Evolutionary conservation across 163 green algal species (phyloP).

Genomic region (Chlamydomonas reinhardtii): DNA sequence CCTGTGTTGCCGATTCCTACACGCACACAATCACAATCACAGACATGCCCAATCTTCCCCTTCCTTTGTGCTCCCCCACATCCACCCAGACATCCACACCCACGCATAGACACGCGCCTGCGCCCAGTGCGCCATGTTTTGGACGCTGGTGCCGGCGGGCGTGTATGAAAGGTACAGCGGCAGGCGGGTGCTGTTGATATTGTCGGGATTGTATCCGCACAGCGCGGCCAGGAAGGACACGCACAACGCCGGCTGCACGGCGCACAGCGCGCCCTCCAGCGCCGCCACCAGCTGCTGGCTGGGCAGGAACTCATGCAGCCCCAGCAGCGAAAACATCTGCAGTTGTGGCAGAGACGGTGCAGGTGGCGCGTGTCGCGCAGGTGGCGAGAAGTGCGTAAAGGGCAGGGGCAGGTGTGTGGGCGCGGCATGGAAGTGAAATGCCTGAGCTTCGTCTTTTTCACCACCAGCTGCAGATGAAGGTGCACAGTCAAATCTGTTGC

Average conservation of each 20-base stretch:
- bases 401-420: no score
- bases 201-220: conserved; percentile 69
- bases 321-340: conserved; percentile 76
- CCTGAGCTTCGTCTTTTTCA: no score
- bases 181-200: conserved; percentile 74
- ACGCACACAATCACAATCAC: no score
- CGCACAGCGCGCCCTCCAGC: conserved; percentile 74
- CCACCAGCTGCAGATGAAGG: no score
- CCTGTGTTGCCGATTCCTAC: no score
- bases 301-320: conserved; percentile 80
- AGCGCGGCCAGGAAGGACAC: conserved; percentile 66
- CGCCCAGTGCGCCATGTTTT: conserved; percentile 86
- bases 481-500: no score
- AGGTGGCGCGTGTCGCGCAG: no score
- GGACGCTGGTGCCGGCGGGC: conserved; percentile 79
- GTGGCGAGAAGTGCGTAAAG: no score
- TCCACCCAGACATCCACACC: background rate
- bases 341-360: background rate
- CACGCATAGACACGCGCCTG: conserved; percentile 58
- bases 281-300: conserved; percentile 50
- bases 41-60: no score
- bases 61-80: no score
- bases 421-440: no score
- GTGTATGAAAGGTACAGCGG: conserved; percentile 76
- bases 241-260: conserved; percentile 63